phyloP scores from a whole-genome alignment of 805 yeast genomes.

The Wickerhamomyces rabaulensis region DNA sequence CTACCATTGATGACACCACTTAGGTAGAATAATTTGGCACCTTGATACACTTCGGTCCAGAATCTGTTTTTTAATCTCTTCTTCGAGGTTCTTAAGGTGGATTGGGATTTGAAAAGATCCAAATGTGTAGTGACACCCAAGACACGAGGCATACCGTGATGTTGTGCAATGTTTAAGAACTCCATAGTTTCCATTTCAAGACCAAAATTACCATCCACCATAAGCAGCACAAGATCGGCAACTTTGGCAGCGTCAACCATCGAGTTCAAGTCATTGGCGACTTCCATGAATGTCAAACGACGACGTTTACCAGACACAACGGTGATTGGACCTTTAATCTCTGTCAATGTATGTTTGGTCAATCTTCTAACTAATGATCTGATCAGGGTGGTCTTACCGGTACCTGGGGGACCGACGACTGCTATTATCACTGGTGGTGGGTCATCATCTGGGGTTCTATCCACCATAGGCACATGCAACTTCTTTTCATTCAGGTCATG shows the following conservation, averaged over 20 bases:
- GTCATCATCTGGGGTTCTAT: constrained; percentile 93
- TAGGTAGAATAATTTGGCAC: constrained; percentile 91
- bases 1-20: constrained; percentile 97
- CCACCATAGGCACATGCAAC: constrained; percentile 95
- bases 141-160: constrained; percentile 98
- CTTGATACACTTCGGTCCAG: constrained; percentile 99
- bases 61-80: constrained; percentile 88
- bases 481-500: constrained; percentile 78
- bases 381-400: constrained; percentile 92
- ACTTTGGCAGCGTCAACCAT: constrained; percentile 96
- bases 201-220: constrained; percentile 97
- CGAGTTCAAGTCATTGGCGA: constrained; percentile 85
- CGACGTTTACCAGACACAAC: constrained; percentile 94
- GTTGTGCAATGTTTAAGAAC: constrained; percentile 90
- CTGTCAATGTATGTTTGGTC: constrained; percentile 80
- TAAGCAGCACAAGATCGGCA: constrained; percentile 82
- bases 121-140: constrained; percentile 94
- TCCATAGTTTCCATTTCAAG: constrained; percentile 99
- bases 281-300: constrained; percentile 88
- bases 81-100: constrained; percentile 86
- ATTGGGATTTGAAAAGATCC: constrained; percentile 85
- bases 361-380: constrained; percentile 82
- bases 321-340: constrained; percentile 93
- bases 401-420: constrained; percentile 98
- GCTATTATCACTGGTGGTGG: constrained; percentile 97